Conservation (phyloP, 192 early-diverging fungal genomes). For the Linnemannia schmuckeri region DNA sequence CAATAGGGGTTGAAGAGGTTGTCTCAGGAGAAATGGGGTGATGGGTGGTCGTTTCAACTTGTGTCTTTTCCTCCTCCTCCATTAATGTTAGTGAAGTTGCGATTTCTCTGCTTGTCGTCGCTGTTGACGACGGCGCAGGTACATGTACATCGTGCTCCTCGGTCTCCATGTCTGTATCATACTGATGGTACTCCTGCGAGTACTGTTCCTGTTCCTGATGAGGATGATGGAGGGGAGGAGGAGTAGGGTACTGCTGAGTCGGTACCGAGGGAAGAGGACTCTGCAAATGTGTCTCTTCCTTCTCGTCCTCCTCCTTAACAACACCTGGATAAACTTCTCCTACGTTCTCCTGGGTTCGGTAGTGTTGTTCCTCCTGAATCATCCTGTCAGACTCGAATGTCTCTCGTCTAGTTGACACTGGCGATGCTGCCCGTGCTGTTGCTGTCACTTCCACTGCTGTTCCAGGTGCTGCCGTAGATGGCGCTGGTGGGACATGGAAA, state of each 20-base stretch:
- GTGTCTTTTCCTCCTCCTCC: not conserved
- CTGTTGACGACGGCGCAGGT: not conserved
- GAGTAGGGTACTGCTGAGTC: not conserved
- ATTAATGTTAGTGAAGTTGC: not conserved
- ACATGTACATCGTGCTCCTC: not conserved
- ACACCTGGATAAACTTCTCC: not conserved
- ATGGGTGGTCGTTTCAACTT: not conserved
- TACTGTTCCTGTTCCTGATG: not conserved
- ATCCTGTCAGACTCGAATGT: not conserved
- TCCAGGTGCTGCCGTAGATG: not conserved
- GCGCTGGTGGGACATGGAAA: not conserved
- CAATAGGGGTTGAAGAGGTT: not conserved
- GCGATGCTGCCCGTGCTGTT: not conserved
- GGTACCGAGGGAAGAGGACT: not conserved
- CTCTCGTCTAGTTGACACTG: not conserved
- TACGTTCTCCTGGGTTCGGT: not conserved
- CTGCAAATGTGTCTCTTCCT: not conserved
- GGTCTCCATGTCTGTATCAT: not conserved
- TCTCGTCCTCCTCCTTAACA: not conserved
- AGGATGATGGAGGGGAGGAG: not conserved
- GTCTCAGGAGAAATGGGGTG: not conserved
- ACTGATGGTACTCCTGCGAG: not conserved
- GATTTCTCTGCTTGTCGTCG: not conserved
- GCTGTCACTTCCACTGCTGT: not conserved
- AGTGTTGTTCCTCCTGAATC: not conserved